These are phyloP conservation scores for Ophiostoma montium DNA, from an alignment of 2,329 filamentous ascomycete species.

Conservation along the genomic window DNA sequence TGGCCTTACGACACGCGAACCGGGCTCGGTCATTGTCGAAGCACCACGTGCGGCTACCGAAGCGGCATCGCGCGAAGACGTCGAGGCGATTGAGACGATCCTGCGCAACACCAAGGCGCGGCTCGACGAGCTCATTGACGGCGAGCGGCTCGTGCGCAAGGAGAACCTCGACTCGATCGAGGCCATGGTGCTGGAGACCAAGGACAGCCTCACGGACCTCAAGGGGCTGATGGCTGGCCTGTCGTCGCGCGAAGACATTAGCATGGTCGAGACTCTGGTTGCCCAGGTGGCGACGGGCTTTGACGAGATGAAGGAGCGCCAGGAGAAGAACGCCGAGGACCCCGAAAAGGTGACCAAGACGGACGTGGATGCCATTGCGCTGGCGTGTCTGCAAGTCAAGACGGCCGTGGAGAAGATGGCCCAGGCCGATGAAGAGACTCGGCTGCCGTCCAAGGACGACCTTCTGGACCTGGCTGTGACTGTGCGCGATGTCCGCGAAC, in stretches of 20 bases:
- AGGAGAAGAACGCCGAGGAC: slow-evolving; percentile 36
- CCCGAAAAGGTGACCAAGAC: slow-evolving; percentile 59
- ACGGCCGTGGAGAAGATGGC: slow-evolving; percentile 58
- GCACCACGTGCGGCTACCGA: slow-evolving; percentile 22
- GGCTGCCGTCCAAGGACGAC: slow-evolving; percentile 63
- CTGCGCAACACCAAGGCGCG: slow-evolving; percentile 79
- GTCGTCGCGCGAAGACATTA: slow-evolving; percentile 58
- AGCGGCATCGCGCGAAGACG: slow-evolving; percentile 63
- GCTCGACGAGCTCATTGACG: slow-evolving; percentile 65
- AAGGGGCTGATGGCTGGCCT: slow-evolving; percentile 27
- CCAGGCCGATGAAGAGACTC: slow-evolving; percentile 49
- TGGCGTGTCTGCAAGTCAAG: slow-evolving; percentile 77
- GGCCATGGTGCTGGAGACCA: slow-evolving; percentile 53
- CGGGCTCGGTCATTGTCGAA: slow-evolving; percentile 8
- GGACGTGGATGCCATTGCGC: slow-evolving; percentile 68
- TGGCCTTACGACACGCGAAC: background rate
- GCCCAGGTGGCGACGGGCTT: slow-evolving; percentile 62
- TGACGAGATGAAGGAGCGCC: slow-evolving; percentile 54
- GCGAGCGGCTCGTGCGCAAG: slow-evolving; percentile 54
- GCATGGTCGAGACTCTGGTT: slow-evolving; percentile 61
- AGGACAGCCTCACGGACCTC: slow-evolving; percentile 47
- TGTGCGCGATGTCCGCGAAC: slow-evolving; percentile 50
- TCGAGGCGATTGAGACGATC: slow-evolving; percentile 80
- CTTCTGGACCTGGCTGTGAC: slow-evolving; percentile 55
- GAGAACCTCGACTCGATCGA: slow-evolving; percentile 55